Base-by-base conservation (phyloP, 768 basidiomycete species). In the Boletus rubropictus region DNA sequence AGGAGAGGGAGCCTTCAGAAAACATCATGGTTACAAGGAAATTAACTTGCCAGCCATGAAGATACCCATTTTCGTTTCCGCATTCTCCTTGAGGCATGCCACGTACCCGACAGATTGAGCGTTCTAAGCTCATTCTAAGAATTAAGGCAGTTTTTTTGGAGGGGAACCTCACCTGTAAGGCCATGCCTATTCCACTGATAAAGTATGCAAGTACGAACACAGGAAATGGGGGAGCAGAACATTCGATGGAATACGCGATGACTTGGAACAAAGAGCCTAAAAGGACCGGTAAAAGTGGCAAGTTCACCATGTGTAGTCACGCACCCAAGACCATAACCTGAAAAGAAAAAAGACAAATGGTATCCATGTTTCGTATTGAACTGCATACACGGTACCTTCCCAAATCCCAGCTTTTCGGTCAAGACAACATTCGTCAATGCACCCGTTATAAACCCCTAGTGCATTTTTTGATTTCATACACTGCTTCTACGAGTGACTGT, bases 21-120 rank as follows among this genome's bases (percentile, higher is more conserved):
- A 6, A 14, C 11, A 28, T 11, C 11, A 21, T 5, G 29, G 11
- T 6, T 15, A 25, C 4, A 6, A 29, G 22, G 8, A 15, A 2
- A 27, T 36, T 11, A 11, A 39, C 47, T 54, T 49, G 39, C 62
- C 44, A 33, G 75, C 70, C 81, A 53, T 84, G 81, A 86, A 57
- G 15, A 88, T 39, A 5, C 85, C 79, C 81, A 89, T 86, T 60
- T 86, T 87, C 0, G 67, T 60, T 48, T 80, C 74, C 0, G 79
- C 61, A 37, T 80, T 74, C n/a, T 74, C 65, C 50, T 73, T 73
- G 7, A 86, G 64, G 36, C 69, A 73, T 3, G 81, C 84, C 11
- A 89, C 78, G 50, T 76, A 87, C 7, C 80, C 82, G 56, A 84
- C 84, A 1, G 84, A 76, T 65, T 85, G 84, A 0, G 86, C 84